These are phyloP conservation scores for Strigomonas culicis DNA, from an alignment of 208 protist species.

Conservation along the genomic window DNA sequence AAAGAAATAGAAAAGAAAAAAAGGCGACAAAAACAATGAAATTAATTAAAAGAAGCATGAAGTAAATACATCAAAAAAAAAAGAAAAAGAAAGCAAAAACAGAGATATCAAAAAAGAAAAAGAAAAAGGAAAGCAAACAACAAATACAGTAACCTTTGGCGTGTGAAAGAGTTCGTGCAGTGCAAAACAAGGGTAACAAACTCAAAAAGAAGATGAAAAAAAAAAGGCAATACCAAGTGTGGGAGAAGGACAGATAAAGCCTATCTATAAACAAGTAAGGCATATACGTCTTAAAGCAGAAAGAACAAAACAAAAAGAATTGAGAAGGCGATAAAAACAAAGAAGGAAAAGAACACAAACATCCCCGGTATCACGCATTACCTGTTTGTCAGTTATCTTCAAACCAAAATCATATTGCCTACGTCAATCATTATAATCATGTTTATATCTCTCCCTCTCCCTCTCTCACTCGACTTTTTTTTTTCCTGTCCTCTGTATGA, in stretches of 20 bases:
- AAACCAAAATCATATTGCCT: no score
- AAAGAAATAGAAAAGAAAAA: conserved; percentile 1
- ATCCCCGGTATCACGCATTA: not conserved
- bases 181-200: no score
- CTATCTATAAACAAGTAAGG: no score
- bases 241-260: not conserved
- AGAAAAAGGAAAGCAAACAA: conserved; percentile 12
- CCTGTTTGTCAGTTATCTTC: no score
- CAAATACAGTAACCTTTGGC: not conserved
- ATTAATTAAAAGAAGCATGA: conserved; percentile 17
- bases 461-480: no score
- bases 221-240: not conserved
- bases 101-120: conserved; percentile 2
- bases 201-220: not conserved
- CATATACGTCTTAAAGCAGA: no score
- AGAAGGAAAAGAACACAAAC: conserved; percentile 1
- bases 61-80: conserved; percentile 17
- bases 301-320: not conserved
- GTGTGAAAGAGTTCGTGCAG: no score
- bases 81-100: conserved; percentile 12
- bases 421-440: no score
- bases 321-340: conserved; percentile 1
- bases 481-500: no score
- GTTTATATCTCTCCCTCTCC: no score
- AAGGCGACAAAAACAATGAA: not conserved